Evolutionary conservation across 2,329 filamentous ascomycete species (phyloP).

Genomic region (Alternaria sp.): DNA sequence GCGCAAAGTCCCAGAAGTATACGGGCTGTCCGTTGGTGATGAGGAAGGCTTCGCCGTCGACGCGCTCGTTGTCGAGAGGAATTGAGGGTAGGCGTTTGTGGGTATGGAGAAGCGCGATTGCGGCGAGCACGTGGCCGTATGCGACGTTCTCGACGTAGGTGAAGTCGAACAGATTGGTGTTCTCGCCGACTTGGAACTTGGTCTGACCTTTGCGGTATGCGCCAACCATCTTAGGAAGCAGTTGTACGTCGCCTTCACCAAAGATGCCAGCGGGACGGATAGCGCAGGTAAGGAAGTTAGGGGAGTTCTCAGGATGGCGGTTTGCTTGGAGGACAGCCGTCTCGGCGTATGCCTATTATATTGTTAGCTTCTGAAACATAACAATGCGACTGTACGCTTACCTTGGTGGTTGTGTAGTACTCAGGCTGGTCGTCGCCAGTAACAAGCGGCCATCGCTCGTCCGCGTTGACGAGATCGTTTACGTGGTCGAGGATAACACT

Average conservation of each 20-base stretch:
- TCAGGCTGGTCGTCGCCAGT: constrained; percentile 56
- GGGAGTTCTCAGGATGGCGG: constrained; percentile 52
- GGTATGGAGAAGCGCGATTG: constrained; percentile 56
- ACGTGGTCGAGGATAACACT: constrained; percentile 56
- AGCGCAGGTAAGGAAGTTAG: constrained; percentile 57
- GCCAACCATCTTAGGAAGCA: constrained; percentile 53
- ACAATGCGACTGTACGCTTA: constrained; percentile 5
- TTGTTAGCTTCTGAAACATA: background rate
- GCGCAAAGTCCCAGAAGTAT: constrained; percentile 60
- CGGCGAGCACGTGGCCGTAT: constrained; percentile 59
- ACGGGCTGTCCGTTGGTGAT: constrained; percentile 59
- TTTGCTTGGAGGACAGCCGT: constrained; percentile 57
- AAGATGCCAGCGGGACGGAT: constrained; percentile 60
- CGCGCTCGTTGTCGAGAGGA: constrained; percentile 53
- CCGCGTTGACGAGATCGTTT: constrained; percentile 56
- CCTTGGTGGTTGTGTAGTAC: constrained; percentile 60
- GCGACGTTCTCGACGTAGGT: constrained; percentile 61
- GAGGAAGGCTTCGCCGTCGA: constrained; percentile 60
- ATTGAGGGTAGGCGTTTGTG: constrained; percentile 37
- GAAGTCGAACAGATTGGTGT: constrained; percentile 62
- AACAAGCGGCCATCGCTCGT: constrained; percentile 56
- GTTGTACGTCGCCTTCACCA: constrained; percentile 56
- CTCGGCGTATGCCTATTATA: constrained; percentile 53
- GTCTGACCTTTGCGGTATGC: constrained; percentile 56
- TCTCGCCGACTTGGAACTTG: constrained; percentile 58